Evolutionary conservation across 2,329 filamentous ascomycete genomes (phyloP), one percentile per base, ranked within the genome.

Genomic region (Trichophyton mentagrophytes): DNA sequence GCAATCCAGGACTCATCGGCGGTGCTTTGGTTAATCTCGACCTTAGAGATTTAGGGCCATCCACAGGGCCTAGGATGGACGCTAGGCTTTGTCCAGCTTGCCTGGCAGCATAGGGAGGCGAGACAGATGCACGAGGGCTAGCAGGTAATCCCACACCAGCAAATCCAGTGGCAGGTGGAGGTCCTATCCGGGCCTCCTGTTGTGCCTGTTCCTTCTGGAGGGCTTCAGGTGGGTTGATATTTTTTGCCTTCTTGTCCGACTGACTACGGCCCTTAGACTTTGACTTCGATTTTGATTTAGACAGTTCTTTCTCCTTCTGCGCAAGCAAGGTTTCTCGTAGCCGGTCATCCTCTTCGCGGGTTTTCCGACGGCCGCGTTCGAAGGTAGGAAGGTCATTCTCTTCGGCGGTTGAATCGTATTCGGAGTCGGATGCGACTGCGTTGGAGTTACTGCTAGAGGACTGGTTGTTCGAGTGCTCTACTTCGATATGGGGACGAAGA

Each of bases 321-420:
- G 81, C 80, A 55, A 82, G 71, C 1, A 82, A 83, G n/a, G 85
- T 72, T 69, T 92, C 89, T 56, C 91, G 84, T 60, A 89, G 82
- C 60, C 81, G 80, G 66, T 96, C 90, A 68, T 96, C 91, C 64
- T 96, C 89, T 71, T 92, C 90, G 59, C 91, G 82, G 2, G 90
- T 96, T 72, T 87, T 89, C 66, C 89, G 81, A 62, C 90, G 83
- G 7, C 90, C 92, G 64, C 91, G 82, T 59, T 84, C 75, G 40
- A 61, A 47, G 4, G 74, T 71, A 0, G 80, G 77, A 57, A 85
- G 77, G 64, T 87, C 85, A 51, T 86, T 81, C 2, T 86, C 84
- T 64, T 89, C 86, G 11, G 89, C 74, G 40, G 88, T 80, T 64
- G 91, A 87, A 62, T 93, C 89, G 66, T 91, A 93, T 65, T 95